Evolutionary conservation across 805 yeast genomes (phyloP), one percentile per base, ranked within the genome.

Genomic region (Metschnikowia santaceciliae): DNA sequence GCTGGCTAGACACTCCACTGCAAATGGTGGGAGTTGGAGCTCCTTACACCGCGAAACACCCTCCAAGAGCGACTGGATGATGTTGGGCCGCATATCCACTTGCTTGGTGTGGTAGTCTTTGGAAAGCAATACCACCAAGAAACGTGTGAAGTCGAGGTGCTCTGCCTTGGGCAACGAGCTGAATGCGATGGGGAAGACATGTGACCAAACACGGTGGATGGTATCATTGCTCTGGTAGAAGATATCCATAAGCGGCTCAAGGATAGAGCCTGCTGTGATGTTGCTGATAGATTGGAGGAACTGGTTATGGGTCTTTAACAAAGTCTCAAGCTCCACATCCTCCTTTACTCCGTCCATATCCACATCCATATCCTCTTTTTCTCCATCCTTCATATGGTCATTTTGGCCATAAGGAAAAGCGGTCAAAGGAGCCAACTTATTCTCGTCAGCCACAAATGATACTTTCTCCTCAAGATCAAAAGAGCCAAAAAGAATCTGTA

Each of bases 91-190:
- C 44, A 82, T 78, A 53, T 89, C 94, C 43, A 86, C 82, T 69
- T 95, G 99, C 43, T 96, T 80, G n/a, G 84, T 81, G 61, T 92
- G 97, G 62, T 89, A 95, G 56, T 94, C 98, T 62, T 89, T 90
- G 0, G 97, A 86, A 42, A 94, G 69, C 42, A 94, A 71, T 0
- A 86, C 78, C 14, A 90, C 90, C 57, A 92, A 74, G 14, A 88
- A 81, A 49, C 94, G 83, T n/a, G 90, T 79, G 65, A 94, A 86
- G 39, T 90, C 96, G 50, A 86, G 81, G 57, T 85, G 83, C 53
- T 91, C 96, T 48, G 92, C 83, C 23, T 83, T 77, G 10, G 91
- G 86, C 48, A 92, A 80, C 1, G 90, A 79, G 37, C 76, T 66
- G 68, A 86, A 90, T 0, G 90, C 88, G 37, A 82, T 78, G 1